A percentile compares a stretch with the other conserved stretches of the same genome.
Evolutionary conservation across 1,284 basidiomycete species (phyloP).

Genomic region (Microbotryum violaceum): DNA sequence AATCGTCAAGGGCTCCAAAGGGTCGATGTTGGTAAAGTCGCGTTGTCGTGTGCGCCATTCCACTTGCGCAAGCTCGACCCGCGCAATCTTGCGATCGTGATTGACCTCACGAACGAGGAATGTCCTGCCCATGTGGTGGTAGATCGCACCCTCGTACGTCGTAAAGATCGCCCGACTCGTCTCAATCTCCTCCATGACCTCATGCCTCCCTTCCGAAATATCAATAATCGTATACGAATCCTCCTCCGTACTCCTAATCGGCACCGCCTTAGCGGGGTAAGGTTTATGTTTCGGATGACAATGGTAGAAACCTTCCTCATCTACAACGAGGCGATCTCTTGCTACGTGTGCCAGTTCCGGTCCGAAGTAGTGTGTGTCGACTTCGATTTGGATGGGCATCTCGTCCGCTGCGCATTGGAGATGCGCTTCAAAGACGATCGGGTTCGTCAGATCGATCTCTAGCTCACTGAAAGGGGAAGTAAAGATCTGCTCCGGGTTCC

Average conservation of each 20-base stretch:
- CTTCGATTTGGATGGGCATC: conserved; percentile 60
- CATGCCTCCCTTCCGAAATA: conserved; percentile 46
- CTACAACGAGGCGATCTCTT: conserved; percentile 52
- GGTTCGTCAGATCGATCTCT: conserved; percentile 64
- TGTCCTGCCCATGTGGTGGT: conserved; percentile 70
- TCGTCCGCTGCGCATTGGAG: conserved; percentile 81
- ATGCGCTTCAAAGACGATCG: conserved; percentile 71
- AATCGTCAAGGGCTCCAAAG: conserved; percentile 68
- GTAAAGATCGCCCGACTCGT: conserved; percentile 76
- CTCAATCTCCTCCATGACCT: conserved; percentile 77
- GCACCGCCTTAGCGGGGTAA: conserved; percentile 63
- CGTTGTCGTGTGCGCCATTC: conserved; percentile 68
- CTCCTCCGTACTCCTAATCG: conserved; percentile 69
- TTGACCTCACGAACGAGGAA: conserved; percentile 66
- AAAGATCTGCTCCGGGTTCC: conserved; percentile 64
- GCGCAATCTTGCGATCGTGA: conserved; percentile 68
- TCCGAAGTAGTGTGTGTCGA: conserved; percentile 70
- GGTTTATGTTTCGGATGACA: conserved; percentile 68
- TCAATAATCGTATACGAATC: conserved; percentile 71
- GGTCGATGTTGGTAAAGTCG: conserved; percentile 55
- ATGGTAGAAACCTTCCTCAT: conserved; percentile 66
- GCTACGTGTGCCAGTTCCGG: conserved; percentile 44
- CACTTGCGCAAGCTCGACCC: conserved; percentile 62
- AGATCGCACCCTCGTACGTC: conserved; percentile 55
- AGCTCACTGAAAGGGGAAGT: conserved; percentile 56